Conservation (phyloP, 1,284 basidiomycete species). For the Boletellus sp. region DNA sequence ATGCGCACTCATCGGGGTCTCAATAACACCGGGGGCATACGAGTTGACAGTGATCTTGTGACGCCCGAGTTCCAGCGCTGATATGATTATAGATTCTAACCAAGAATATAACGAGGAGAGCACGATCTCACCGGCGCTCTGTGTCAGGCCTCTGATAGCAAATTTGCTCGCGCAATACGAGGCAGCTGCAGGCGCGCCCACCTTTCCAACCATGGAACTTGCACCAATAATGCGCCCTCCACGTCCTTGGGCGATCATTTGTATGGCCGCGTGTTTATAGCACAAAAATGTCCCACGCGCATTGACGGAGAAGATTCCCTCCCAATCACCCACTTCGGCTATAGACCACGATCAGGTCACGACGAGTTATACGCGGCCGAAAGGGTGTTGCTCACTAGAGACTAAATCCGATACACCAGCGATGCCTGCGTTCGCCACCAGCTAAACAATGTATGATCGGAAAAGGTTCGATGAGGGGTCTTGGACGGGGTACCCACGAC, state of each 20-base stretch:
- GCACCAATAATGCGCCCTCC: conserved; percentile 37
- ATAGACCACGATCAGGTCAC: background rate
- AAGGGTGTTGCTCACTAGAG: conserved; percentile 3
- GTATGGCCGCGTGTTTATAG: conserved; percentile 22
- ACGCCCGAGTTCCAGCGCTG: conserved; percentile 29
- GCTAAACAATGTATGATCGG: background rate
- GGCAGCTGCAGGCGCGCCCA: background rate
- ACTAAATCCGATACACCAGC: background rate
- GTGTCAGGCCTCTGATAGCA: conserved; percentile 30
- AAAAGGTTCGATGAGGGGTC: background rate
- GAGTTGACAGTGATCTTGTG: conserved; percentile 3
- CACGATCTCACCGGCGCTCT: conserved; percentile 16
- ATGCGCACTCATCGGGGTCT: conserved; percentile 13
- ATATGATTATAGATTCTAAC: conserved; percentile 1
- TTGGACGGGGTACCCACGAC: conserved; percentile 4
- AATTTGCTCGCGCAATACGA: conserved; percentile 31
- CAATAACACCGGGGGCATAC: conserved; percentile 18
- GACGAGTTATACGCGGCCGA: background rate
- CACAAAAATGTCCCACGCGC: conserved; percentile 4
- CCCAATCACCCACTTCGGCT: conserved; percentile 19
- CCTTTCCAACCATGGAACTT: conserved; percentile 21
- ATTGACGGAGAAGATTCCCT: conserved; percentile 21
- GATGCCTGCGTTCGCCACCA: conserved; percentile 13
- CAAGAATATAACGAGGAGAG: background rate
- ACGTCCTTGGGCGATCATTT: background rate